Conservation (phyloP, 202 grass and related monocot genomes). For the Dendrocalamus latiflorus region DNA sequence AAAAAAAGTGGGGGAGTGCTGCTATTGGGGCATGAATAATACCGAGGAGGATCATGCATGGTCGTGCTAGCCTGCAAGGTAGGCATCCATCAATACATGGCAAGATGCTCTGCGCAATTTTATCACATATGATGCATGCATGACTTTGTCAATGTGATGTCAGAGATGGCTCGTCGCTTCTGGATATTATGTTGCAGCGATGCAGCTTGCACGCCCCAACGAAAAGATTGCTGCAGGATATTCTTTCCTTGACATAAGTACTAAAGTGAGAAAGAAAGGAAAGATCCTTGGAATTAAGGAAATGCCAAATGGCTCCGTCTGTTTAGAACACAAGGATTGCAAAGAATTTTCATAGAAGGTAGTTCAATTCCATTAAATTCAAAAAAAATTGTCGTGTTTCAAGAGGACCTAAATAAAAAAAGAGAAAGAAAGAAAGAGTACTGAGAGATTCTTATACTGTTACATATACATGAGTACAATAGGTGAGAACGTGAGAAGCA, state of each 20-base stretch:
- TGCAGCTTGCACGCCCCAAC: constrained; percentile 4
- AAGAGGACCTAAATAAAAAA: background rate
- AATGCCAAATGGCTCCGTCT: background rate
- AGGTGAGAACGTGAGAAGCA: too few species aligned
- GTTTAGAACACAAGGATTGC: too few species aligned
- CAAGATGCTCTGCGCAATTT: background rate
- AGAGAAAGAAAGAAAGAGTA: too few species aligned
- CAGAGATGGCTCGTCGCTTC: constrained; percentile 27
- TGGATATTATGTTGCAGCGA: constrained; percentile 41
- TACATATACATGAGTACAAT: too few species aligned
- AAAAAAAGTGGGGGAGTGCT: background rate
- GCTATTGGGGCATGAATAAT: background rate
- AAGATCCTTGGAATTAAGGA: background rate
- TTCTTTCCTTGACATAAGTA: background rate
- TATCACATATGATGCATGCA: constrained; percentile 9
- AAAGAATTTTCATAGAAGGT: too few species aligned
- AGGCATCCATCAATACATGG: background rate
- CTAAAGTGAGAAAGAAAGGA: background rate
- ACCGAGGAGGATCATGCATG: constrained; percentile 17
- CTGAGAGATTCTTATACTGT: too few species aligned
- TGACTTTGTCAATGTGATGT: constrained; percentile 22
- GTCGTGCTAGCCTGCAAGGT: constrained; percentile 1
- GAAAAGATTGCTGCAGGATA: constrained; percentile 24
- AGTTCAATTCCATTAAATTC: too few species aligned
- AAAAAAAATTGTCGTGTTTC: too few species aligned